These are phyloP conservation scores for Hygrophoropsis aurantiaca DNA, from an alignment of 768 basidiomycete genomes.

Conservation along the genomic window DNA sequence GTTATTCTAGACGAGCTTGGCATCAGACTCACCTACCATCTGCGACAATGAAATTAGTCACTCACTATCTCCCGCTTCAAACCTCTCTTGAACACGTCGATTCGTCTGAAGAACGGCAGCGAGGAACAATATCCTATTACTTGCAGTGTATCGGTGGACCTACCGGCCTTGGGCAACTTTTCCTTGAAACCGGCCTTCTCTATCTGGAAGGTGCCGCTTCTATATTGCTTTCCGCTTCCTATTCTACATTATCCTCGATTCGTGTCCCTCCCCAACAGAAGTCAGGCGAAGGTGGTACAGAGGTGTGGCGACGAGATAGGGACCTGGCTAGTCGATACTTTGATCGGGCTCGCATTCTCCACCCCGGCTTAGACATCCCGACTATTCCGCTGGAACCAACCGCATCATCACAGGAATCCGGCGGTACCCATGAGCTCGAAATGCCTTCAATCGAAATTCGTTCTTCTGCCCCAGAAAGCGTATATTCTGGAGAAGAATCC, in stretches of 20 bases:
- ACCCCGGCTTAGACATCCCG: slow-evolving; percentile 69
- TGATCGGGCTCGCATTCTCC: slow-evolving; percentile 61
- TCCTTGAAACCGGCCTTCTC: slow-evolving; percentile 75
- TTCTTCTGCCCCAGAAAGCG: slow-evolving; percentile 22
- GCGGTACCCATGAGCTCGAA: slow-evolving; percentile 45
- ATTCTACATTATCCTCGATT: slow-evolving; percentile 76
- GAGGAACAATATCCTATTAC: slow-evolving; percentile 61
- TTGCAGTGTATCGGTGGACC: slow-evolving; percentile 65
- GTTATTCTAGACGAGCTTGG: slow-evolving; percentile 68
- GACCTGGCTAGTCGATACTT: slow-evolving; percentile 71
- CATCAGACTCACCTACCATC: slow-evolving; percentile 73
- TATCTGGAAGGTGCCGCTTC: slow-evolving; percentile 81
- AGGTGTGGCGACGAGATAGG: slow-evolving; percentile 75
- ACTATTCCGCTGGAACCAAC: slow-evolving; percentile 51
- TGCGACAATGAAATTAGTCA: slow-evolving; percentile 74
- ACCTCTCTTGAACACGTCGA: slow-evolving; percentile 37
- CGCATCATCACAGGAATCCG: slow-evolving; percentile 21
- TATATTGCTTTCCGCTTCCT: slow-evolving; percentile 68
- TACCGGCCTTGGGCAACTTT: slow-evolving; percentile 69
- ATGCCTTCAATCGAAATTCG: slow-evolving; percentile 68
- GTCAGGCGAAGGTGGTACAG: slow-evolving; percentile 56
- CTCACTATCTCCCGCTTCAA: slow-evolving; percentile 67
- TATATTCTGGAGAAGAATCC: slow-evolving; percentile 25
- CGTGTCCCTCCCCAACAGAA: slow-evolving; percentile 59
- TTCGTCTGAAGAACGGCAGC: slow-evolving; percentile 37